Conservation (phyloP, 2,329 filamentous ascomycete species). For the Incumbomyces delicatus region DNA sequence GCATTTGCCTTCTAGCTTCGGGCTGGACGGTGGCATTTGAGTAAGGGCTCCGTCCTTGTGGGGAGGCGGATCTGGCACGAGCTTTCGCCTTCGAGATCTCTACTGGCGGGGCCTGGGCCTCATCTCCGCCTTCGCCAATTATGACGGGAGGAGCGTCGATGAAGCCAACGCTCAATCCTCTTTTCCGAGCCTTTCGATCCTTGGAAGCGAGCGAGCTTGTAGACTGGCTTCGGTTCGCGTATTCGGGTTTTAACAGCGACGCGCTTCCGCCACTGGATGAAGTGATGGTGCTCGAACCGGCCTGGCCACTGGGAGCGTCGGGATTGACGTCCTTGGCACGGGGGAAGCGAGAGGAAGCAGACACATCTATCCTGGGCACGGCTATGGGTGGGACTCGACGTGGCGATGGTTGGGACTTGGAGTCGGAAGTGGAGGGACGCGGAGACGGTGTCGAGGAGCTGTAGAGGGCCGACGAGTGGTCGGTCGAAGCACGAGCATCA, state of each 20-base stretch:
- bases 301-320: constrained; percentile 2
- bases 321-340: constrained; percentile 23
- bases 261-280: neutral
- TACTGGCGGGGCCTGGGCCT: constrained; percentile 60
- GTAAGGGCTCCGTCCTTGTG: constrained; percentile 7
- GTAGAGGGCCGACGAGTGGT: constrained; percentile 5
- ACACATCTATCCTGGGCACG: constrained; percentile 28
- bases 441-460: constrained; percentile 9
- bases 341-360: constrained; percentile 25
- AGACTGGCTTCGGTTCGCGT: constrained; percentile 17
- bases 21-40: constrained; percentile 1
- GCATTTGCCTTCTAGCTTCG: constrained; percentile 4
- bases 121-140: constrained; percentile 87
- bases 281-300: neutral
- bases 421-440: constrained; percentile 18
- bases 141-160: constrained; percentile 62
- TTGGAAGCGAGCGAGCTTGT: constrained; percentile 23
- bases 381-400: constrained; percentile 18
- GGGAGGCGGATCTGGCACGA: constrained; percentile 18
- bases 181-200: constrained; percentile 40
- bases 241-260: constrained; percentile 14
- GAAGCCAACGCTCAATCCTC: constrained; percentile 67
- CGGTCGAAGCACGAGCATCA: neutral
- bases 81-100: constrained; percentile 49
- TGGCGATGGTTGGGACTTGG: constrained; percentile 19